A percentile compares a stretch with the other conserved stretches of the same genome.
phyloP scores from a whole-genome alignment of 2,329 filamentous ascomycete species.

The Sporothrix phasma region DNA sequence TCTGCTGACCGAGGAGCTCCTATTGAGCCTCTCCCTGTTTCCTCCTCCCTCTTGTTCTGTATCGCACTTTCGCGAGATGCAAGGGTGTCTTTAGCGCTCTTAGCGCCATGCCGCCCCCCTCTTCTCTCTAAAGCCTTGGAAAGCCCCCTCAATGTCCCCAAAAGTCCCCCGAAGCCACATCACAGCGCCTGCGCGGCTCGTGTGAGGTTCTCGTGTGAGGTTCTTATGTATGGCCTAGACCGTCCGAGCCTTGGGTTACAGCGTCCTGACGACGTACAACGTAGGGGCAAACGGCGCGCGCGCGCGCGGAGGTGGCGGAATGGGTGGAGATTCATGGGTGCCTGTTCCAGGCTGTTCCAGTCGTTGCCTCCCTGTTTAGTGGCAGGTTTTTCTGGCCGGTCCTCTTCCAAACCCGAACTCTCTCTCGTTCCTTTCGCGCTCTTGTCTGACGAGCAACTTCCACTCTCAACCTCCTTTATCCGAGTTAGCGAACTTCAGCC shows the following conservation, averaged over 20 bases:
- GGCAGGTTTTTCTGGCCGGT: background rate
- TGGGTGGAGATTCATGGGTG: slow-evolving; percentile 9
- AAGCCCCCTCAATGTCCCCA: background rate
- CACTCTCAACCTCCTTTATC: slow-evolving; percentile 4
- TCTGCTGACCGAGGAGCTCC: background rate
- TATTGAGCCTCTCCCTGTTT: background rate
- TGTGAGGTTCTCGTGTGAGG: background rate
- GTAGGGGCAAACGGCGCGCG: background rate
- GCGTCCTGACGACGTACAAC: background rate
- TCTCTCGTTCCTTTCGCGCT: background rate
- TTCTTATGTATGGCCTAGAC: background rate
- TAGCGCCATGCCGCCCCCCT: slow-evolving; percentile 1
- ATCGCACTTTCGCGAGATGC: background rate
- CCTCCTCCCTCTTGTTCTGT: background rate
- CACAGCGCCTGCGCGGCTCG: background rate
- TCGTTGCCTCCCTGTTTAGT: background rate
- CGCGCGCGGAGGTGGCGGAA: slow-evolving; percentile 13
- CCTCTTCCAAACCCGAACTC: slow-evolving; percentile 4
- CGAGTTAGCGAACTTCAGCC: background rate
- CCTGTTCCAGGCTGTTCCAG: background rate
- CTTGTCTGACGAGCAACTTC: slow-evolving; percentile 11
- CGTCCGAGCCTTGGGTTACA: background rate
- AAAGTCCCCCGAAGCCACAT: background rate
- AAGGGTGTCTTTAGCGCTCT: background rate
- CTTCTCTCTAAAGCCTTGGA: background rate